Base-by-base conservation (phyloP, 75 land plant species). In the Ceratopteris richardii region DNA sequence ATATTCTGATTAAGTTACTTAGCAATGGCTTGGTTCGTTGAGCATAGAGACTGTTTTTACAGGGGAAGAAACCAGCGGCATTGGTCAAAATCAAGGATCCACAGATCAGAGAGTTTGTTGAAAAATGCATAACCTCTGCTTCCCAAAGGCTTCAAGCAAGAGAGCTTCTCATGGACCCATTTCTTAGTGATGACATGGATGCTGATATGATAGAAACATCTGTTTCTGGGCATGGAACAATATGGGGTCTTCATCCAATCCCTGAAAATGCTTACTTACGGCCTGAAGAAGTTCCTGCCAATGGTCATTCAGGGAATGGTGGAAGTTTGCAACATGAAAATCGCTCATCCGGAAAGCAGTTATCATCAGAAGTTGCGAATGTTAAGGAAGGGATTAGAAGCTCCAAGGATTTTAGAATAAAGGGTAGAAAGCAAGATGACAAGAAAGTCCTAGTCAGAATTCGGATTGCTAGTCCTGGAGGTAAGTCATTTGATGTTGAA, bases 41-140 rank as follows among this genome's bases (percentile, higher is more conserved):
- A 51, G n/a, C n/a, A 10, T 54, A 16, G 9, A 23, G 27, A 19
- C 4, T 17, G 27, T 20, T 36, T 14, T 2, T 18, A 46, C 62
- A 90, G 96, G 93, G 93, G 11, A 77, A 84, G 48, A 87, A 81
- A 65, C 97, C 97, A 33, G 93, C 83, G 51, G 84, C 93, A 22
- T 68, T 91, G 31, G 66, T 48, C 20, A 82, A 77, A 67, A 83
- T 91, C 44, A 69, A 61, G 33, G 81, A 87, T 60, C 76, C 61
- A 23, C 60, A 77, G 60, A 70, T 76, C 0, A 87, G 70, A 67
- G 73, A 70, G 22, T 84, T 91, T 64, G 82, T 91, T 33, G 86
- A 84, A 57, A 91, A 84, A 66, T 91, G 97, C 54, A 63, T 91
- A 36, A 76, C 77, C 23, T 78, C 93, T 55, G 88, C 80, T 14